Evolutionary conservation across 495 filamentous ascomycete genomes (phyloP).

Genomic region (Bathelium albidoporum): DNA sequence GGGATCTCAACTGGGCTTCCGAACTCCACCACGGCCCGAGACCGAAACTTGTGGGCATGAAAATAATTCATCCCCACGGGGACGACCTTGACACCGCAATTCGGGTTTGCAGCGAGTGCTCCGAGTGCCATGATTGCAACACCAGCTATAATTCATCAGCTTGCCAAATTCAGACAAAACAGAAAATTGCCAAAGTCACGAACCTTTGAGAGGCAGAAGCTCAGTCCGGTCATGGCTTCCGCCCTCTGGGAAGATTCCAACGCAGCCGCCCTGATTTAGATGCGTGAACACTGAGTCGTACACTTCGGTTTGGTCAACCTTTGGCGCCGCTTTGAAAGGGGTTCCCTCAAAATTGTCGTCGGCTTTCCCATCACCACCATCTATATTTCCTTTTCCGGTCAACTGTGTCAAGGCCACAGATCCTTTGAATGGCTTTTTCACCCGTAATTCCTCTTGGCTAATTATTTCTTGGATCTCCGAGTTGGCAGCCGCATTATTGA

Average conservation of each 20-base stretch:
- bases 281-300: constrained; percentile 86
- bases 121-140: constrained; percentile 97
- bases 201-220: constrained; percentile 82
- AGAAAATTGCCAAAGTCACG: background rate
- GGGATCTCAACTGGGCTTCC: constrained; percentile 79
- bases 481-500: constrained; percentile 67
- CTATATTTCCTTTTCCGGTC: constrained; percentile 57
- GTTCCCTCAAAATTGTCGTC: constrained; percentile 54
- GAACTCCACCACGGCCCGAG: constrained; percentile 92
- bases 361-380: constrained; percentile 30
- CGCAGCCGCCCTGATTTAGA: constrained; percentile 71
- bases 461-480: constrained; percentile 69
- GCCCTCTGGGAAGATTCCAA: constrained; percentile 96
- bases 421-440: constrained; percentile 79
- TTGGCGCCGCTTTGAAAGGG: constrained; percentile 78
- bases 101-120: constrained; percentile 74
- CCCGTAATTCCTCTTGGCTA: constrained; percentile 66
- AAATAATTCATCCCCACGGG: constrained; percentile 99
- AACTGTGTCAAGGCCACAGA: constrained; percentile 61
- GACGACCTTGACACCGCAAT: constrained; percentile 94
- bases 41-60: constrained; percentile 97
- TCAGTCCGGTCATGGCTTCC: constrained; percentile 95
- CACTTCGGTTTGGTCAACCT: constrained; percentile 87
- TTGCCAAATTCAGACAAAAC: background rate
- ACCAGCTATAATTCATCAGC: constrained; percentile 51